Evolutionary conservation across 345 rosid species (phyloP), one percentile per base, ranked within the genome.

Genomic region (Ricinus communis): DNA sequence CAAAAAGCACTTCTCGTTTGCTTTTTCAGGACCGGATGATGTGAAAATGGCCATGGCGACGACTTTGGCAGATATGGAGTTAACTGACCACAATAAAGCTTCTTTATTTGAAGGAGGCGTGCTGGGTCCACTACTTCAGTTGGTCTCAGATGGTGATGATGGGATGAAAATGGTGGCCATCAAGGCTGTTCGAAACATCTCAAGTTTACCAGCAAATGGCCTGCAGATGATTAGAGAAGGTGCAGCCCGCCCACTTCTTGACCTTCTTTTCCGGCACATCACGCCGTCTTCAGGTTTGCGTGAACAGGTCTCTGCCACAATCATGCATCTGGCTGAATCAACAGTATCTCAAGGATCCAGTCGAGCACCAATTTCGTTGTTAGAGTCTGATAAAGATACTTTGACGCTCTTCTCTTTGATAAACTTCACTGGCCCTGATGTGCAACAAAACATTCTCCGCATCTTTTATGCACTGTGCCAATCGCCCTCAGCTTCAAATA

Each of bases 191-290:
- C 74, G 49, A 15, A 85, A 82, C 71, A 84, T 89, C 61, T 87
- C 93, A 30, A 80, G 76, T 61, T 74, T 85, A 22, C 87, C 87
- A 10, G 79, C 61, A 53, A 89, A 79, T 81, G 91, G 87, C 54
- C 78, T 78, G 76, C 81, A 68, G 78, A 85, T 89, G 89, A 85
- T 89, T 65, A 79, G 72, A 82, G 87, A 82, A 78, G 93, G 93
- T 62, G 87, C 84, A 36, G 81, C 71, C 2, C 65, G 77, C 22
- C 86, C 85, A 36, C 70, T 89, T 57, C 76, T 89, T 21, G 77
- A 78, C 51, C 85, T 87, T 71, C 87, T 87, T 66, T 76, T 83
- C 36, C 85, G 51, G 52, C 82, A 77, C 38, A 30, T 77, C 65
- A 71, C 85, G 47, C 76, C 82, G 57, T 82, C 84, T 28, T 54